phyloP scores from a whole-genome alignment of 768 basidiomycete genomes.

The Albatrellus ellisii region DNA sequence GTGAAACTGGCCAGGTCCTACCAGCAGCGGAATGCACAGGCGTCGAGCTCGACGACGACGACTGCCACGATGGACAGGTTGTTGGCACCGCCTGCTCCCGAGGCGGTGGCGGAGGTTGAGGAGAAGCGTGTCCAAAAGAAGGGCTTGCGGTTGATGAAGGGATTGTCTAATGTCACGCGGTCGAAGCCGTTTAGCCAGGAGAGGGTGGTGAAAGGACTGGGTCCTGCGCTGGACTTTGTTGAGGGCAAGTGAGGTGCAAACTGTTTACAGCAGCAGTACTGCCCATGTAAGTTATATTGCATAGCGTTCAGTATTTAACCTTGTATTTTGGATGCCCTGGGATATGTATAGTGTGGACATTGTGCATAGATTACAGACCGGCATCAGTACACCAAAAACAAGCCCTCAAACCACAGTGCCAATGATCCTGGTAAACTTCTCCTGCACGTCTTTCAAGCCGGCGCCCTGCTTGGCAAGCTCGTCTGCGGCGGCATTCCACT shows the following conservation, averaged over 20 bases:
- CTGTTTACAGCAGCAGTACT: no score
- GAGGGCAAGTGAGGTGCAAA: background rate
- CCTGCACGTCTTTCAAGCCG: background rate
- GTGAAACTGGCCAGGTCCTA: background rate
- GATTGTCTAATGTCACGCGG: no score
- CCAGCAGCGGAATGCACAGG: background rate
- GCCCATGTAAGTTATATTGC: no score
- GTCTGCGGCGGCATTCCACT: constrained; percentile 14
- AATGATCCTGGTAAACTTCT: background rate
- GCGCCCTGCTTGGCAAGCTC: constrained; percentile 12
- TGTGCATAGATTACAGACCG: no score
- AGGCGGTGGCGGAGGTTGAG: background rate
- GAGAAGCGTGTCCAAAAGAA: constrained; percentile 1
- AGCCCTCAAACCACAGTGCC: background rate
- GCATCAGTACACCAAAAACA: no score
- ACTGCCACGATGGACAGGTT: background rate
- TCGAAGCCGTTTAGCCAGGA: constrained; percentile 9
- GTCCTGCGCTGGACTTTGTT: constrained; percentile 11
- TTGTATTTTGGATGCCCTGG: no score
- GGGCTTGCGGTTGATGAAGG: no score
- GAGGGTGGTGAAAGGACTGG: constrained; percentile 8
- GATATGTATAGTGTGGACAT: no score
- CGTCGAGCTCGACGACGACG: background rate
- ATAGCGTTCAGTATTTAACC: no score
- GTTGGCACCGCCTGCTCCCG: background rate